phyloP scores from a whole-genome alignment of 176 grass and related monocot genomes.

The Phoenix roebelenii region DNA sequence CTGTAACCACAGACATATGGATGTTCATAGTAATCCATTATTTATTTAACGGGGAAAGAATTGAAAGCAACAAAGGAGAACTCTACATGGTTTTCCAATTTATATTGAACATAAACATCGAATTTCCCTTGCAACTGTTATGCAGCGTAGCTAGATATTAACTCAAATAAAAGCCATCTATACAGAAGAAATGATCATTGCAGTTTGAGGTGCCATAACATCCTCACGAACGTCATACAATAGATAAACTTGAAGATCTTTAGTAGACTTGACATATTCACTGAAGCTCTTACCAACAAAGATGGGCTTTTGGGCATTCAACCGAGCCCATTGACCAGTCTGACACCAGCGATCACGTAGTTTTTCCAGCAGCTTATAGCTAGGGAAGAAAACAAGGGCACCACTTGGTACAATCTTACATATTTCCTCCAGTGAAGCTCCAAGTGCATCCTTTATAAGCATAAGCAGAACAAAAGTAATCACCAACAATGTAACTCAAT shows the following conservation, averaged over 20 bases:
- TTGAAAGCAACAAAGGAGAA: too few relatives aligned
- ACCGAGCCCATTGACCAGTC: slow-evolving; percentile 80
- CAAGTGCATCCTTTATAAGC: slow-evolving; percentile 73
- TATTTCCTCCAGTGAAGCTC: slow-evolving; percentile 88
- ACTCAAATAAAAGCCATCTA: too few relatives aligned
- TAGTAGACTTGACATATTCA: background rate
- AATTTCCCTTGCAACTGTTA: too few relatives aligned
- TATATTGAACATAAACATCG: too few relatives aligned
- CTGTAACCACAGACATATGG: slow-evolving; percentile 33
- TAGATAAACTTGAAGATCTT: too few relatives aligned
- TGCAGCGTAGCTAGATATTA: too few relatives aligned
- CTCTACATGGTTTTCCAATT: too few relatives aligned
- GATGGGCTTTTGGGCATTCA: slow-evolving; percentile 77
- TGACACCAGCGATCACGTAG: slow-evolving; percentile 58
- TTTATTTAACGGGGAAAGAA: too few relatives aligned
- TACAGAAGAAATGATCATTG: too few relatives aligned
- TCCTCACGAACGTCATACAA: too few relatives aligned
- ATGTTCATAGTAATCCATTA: too few relatives aligned
- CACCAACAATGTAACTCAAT: background rate
- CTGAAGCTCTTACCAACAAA: slow-evolving; percentile 65
- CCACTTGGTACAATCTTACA: slow-evolving; percentile 77
- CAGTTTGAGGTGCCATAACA: too few relatives aligned
- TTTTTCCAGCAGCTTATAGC: slow-evolving; percentile 92
- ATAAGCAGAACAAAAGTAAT: slow-evolving; percentile 6
- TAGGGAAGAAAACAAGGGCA: slow-evolving; percentile 90